Base-by-base conservation (phyloP, 1,284 basidiomycete species). In the Ustilago nuda region DNA sequence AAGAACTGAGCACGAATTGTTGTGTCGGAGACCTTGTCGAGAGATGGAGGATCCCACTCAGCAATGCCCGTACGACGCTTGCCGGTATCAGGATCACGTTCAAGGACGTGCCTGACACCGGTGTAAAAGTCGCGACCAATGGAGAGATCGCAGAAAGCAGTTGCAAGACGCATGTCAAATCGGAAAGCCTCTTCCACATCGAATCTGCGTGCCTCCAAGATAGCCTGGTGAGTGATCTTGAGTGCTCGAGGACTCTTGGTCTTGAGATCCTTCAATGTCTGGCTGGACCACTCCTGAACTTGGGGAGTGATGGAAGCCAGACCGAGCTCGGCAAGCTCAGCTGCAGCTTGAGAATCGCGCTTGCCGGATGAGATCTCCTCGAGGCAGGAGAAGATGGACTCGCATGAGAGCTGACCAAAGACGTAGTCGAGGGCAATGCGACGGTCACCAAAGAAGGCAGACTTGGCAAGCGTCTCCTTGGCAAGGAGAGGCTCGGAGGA, bases 91-190 rank as follows among this genome's bases (percentile, higher is more conserved):
- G 84, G 84, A 46, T 85, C 83, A 45, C 80, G 79, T 17, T 69
- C 71, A 12, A 85, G 69, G 5, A 78, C 76, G 63, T 81, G 79
- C 9, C 72, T 77, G 0, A 85, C 84, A 27, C 84, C 84, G 19
- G 63, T 78, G 72, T 83, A 77, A 46, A 85, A 85, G 88, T 89
- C 68, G 12, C 82, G 65, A 11, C 83, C 83, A 32, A 82, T 53
- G n/a, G 71, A 62, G 23, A 85, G 61, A 57, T 85, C 84, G 65
- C 82, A 85, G 52, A 85, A 84, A n/a, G 78, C 81, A 0, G 84
- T 83, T 4, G 83, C 77, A 30, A 84, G 66, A 30, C 81, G 79
- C 79, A 85, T 85, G 68, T 85, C 82, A 60, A 75, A 69, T 33
- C 76, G 71, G 72, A 85, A 79, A 4, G 79, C 72, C 50, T 83